Evolutionary conservation across 495 filamentous ascomycete genomes (phyloP).

Genomic region (Rostrohypoxylon terebratum): DNA sequence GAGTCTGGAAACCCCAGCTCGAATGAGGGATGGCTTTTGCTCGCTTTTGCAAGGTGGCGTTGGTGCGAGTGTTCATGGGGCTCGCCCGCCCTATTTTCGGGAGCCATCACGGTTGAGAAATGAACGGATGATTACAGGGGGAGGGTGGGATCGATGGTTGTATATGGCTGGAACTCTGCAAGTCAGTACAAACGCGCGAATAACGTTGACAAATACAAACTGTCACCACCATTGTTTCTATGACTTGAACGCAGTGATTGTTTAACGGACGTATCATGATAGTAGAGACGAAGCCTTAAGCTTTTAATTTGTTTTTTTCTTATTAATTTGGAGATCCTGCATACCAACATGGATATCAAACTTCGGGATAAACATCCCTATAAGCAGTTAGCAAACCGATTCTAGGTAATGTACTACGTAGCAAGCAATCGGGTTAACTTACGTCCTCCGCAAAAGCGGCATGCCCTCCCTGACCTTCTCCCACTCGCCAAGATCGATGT

Average conservation of each 20-base stretch:
- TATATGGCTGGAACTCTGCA: slow-evolving; percentile 23
- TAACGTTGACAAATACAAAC: slow-evolving; percentile 21
- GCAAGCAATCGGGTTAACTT: slow-evolving; percentile 21
- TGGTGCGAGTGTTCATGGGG: background rate
- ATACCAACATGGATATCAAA: slow-evolving; percentile 51
- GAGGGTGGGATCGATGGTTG: slow-evolving; percentile 27
- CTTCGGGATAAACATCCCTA: slow-evolving; percentile 72
- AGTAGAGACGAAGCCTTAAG: background rate
- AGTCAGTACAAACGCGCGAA: slow-evolving; percentile 30
- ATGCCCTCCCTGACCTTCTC: slow-evolving; percentile 67
- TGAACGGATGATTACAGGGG: background rate
- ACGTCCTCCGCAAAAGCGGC: slow-evolving; percentile 70
- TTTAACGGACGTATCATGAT: slow-evolving; percentile 5
- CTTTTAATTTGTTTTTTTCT: background rate
- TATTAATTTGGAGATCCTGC: background rate
- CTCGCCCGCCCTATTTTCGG: background rate
- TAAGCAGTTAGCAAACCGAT: slow-evolving; percentile 19
- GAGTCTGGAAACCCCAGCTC: slow-evolving; percentile 5
- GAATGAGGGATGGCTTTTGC: slow-evolving; percentile 14
- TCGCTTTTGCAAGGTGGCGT: slow-evolving; percentile 20
- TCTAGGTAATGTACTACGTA: background rate
- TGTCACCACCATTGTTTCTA: slow-evolving; percentile 32
- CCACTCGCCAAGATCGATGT: slow-evolving; percentile 61
- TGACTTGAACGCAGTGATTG: slow-evolving; percentile 5
- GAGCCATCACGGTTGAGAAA: background rate